A percentile compares a stretch with the other conserved stretches of the same genome.
phyloP scores from a whole-genome alignment of 768 basidiomycete genomes.

The Agrocybe pediades region DNA sequence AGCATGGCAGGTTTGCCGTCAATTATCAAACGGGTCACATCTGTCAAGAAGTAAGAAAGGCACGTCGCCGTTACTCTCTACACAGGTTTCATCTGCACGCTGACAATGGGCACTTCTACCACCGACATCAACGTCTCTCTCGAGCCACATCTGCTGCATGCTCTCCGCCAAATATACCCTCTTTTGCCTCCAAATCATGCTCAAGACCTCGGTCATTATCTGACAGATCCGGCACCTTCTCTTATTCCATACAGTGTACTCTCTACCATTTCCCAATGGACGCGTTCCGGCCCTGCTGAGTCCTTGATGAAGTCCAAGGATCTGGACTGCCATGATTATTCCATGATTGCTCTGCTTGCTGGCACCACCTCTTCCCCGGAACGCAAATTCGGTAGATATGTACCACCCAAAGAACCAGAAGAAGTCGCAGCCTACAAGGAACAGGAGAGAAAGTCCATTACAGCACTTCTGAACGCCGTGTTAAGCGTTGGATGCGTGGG shows the following conservation, averaged over 20 bases:
- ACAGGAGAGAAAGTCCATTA: constrained; percentile 66
- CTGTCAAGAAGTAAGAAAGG: constrained; percentile 10
- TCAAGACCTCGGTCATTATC: constrained; percentile 38
- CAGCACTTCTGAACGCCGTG: constrained; percentile 69
- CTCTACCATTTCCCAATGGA: constrained; percentile 65
- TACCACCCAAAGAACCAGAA: constrained; percentile 47
- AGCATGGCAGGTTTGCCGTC: constrained; percentile 12
- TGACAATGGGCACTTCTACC: constrained; percentile 22
- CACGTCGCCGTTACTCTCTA: constrained; percentile 9
- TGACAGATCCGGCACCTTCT: constrained; percentile 36
- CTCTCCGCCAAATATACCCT: constrained; percentile 44
- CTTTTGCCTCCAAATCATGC: constrained; percentile 49
- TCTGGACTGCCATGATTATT: constrained; percentile 57
- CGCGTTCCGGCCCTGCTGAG: constrained; percentile 53
- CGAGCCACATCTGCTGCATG: constrained; percentile 59
- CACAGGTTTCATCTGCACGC: constrained; percentile 9
- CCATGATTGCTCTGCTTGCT: constrained; percentile 76
- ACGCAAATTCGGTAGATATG: constrained; percentile 60
- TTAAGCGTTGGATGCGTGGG: constrained; percentile 70
- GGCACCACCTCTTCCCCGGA: constrained; percentile 80
- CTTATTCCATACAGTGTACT: constrained; percentile 67
- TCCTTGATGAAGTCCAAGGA: constrained; percentile 36
- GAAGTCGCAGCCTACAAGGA: constrained; percentile 45
- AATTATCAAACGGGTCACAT: constrained; percentile 4
- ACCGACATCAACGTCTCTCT: constrained; percentile 62